These are phyloP conservation scores for Cryptococcus jaspeensis DNA, from an alignment of 1,284 basidiomycete genomes.

Conservation along the genomic window DNA sequence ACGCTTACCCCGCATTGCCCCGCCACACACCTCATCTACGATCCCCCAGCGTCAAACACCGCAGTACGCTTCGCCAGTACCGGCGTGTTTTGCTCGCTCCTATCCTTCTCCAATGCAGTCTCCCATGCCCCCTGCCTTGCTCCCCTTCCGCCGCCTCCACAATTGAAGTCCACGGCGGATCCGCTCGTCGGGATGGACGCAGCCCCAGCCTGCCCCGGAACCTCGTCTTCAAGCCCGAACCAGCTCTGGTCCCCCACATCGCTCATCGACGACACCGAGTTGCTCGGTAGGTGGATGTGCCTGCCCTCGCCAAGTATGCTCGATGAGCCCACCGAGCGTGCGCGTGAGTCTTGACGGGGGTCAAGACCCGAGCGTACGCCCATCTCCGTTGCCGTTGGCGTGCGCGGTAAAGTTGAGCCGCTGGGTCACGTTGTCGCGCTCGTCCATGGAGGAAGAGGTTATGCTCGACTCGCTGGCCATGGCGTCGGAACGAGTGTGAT, in stretches of 20 bases:
- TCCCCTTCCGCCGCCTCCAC: background rate
- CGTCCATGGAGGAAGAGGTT: constrained; percentile 15
- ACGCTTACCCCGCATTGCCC: no score
- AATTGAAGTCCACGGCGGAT: constrained; percentile 1
- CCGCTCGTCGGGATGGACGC: constrained; percentile 6
- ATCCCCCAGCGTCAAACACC: background rate
- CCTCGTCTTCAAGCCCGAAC: constrained; percentile 27
- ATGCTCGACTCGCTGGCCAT: constrained; percentile 16
- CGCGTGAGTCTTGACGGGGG: background rate
- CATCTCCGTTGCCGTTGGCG: background rate
- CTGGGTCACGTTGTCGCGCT: constrained; percentile 14
- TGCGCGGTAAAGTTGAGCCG: constrained; percentile 8
- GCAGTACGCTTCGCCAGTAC: constrained; percentile 7
- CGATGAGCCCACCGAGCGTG: background rate
- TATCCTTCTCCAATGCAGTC: background rate
- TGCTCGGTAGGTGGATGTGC: constrained; percentile 2
- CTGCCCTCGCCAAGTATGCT: background rate
- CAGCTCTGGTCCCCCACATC: constrained; percentile 21
- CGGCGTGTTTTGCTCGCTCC: constrained; percentile 13
- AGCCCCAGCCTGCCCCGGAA: background rate
- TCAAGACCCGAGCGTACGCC: background rate
- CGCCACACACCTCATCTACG: no score
- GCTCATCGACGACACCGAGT: constrained; percentile 17
- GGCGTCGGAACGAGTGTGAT: constrained; percentile 7
- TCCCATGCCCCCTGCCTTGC: constrained; percentile 10